These are phyloP conservation scores for Mycena floridula DNA, from an alignment of 768 basidiomycete species.

Conservation along the genomic window DNA sequence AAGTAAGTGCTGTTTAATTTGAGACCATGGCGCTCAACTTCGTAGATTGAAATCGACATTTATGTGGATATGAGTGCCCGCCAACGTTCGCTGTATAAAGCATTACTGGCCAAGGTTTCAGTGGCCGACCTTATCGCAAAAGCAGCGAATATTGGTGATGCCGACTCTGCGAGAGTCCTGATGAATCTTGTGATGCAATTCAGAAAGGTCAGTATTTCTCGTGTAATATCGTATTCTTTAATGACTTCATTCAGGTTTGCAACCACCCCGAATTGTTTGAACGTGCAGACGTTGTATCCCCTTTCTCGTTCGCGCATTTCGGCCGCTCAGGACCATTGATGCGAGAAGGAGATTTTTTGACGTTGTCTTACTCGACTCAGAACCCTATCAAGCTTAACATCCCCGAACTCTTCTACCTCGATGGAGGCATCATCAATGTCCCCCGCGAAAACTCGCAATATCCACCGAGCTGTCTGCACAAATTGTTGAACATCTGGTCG, in stretches of 20 bases:
- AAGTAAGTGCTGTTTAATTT: slow-evolving; percentile 44
- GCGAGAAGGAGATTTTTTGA: slow-evolving; percentile 83
- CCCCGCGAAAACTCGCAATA: slow-evolving; percentile 48
- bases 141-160: slow-evolving; percentile 86
- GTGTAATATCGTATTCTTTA: slow-evolving; percentile 1
- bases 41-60: slow-evolving; percentile 93
- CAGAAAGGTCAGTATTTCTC: slow-evolving; percentile 62
- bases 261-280: slow-evolving; percentile 99
- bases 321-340: slow-evolving; percentile 76
- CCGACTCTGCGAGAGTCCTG: slow-evolving; percentile 84
- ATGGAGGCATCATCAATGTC: slow-evolving; percentile 65
- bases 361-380: slow-evolving; percentile 77
- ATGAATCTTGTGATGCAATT: slow-evolving; percentile 99
- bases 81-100: slow-evolving; percentile 86
- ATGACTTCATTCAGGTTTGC: slow-evolving; percentile 60
- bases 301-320: slow-evolving; percentile 84
- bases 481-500: slow-evolving; percentile 87
- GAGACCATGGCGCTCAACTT: slow-evolving; percentile 2
- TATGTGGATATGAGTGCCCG: slow-evolving; percentile 92
- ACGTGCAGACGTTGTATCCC: slow-evolving; percentile 90
- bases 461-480: slow-evolving; percentile 48
- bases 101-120: slow-evolving; percentile 87
- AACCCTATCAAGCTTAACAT: slow-evolving; percentile 80
- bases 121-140: slow-evolving; percentile 91
- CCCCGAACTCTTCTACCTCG: slow-evolving; percentile 71